Evolutionary conservation across 202 grass and related monocot species (phyloP).

Genomic region (Digitaria exilis): DNA sequence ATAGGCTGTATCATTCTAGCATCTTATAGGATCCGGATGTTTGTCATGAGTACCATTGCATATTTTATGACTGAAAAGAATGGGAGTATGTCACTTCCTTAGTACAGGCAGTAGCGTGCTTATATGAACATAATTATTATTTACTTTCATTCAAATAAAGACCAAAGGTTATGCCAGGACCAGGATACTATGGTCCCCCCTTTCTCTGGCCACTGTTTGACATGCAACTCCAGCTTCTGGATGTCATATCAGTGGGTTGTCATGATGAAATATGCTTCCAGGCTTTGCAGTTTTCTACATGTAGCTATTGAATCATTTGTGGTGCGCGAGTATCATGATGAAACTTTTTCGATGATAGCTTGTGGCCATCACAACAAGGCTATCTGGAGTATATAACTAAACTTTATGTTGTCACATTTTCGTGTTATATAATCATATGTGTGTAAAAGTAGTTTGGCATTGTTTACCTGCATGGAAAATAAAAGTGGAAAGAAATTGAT

Average conservation of each 20-base stretch:
- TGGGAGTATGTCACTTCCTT: not conserved
- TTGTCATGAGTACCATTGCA: not conserved
- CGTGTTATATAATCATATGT: not conserved
- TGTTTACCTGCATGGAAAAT: not conserved
- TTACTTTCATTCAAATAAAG: slow-evolving; percentile 21
- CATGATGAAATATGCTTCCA: slow-evolving; percentile 6
- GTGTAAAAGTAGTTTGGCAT: not conserved
- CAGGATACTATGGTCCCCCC: not conserved
- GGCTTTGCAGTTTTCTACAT: not conserved
- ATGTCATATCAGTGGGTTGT: slow-evolving; percentile 10
- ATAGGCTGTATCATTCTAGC: slow-evolving; percentile 16
- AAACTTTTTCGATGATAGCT: slow-evolving; percentile 8
- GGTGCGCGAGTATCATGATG: not conserved
- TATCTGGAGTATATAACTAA: slow-evolving; percentile 15
- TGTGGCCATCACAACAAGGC: not conserved
- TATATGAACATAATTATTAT: not conserved
- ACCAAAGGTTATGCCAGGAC: not conserved
- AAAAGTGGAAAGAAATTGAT: not conserved
- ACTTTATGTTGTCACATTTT: slow-evolving; percentile 5
- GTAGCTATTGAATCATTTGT: not conserved
- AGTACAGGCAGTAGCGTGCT: not conserved
- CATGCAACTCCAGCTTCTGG: slow-evolving; percentile 1
- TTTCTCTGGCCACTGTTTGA: slow-evolving; percentile 5
- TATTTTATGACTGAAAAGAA: slow-evolving; percentile 2
- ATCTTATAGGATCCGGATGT: not conserved